These are phyloP conservation scores for Dichotomopilus funicola DNA, from an alignment of 2,329 filamentous ascomycete species.

Conservation along the genomic window DNA sequence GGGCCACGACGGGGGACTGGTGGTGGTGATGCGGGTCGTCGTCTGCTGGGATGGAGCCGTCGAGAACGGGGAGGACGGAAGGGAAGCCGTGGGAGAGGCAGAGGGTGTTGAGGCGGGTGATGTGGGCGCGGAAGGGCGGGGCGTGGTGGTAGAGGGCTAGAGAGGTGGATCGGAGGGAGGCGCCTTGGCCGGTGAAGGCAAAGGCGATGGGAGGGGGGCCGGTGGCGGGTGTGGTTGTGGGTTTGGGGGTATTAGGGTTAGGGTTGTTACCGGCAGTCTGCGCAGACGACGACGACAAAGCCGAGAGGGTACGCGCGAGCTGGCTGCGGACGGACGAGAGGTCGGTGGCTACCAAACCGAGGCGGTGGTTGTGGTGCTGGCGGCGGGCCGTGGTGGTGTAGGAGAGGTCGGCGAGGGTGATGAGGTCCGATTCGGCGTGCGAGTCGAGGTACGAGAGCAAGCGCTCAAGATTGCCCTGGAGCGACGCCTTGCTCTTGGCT, in stretches of 20 bases:
- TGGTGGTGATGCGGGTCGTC: slow-evolving; percentile 37
- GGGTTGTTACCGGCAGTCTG: too few relatives aligned
- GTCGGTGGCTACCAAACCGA: slow-evolving; percentile 40
- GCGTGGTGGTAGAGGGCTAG: slow-evolving; percentile 42
- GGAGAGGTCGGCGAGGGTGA: slow-evolving; percentile 50
- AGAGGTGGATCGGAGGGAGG: slow-evolving; percentile 44
- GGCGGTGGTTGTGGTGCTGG: slow-evolving; percentile 52
- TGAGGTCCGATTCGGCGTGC: slow-evolving; percentile 35
- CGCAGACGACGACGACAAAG: too few relatives aligned
- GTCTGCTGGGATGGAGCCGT: slow-evolving; percentile 29
- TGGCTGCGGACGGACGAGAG: slow-evolving; percentile 32
- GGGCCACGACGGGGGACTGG: slow-evolving; percentile 45
- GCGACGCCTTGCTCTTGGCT: slow-evolving; percentile 48
- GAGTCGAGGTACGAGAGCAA: slow-evolving; percentile 48
- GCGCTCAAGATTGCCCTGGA: slow-evolving; percentile 51
- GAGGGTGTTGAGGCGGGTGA: slow-evolving; percentile 53
- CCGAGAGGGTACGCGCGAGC: neutral
- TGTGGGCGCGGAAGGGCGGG: slow-evolving; percentile 42
- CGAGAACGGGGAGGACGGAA: slow-evolving; percentile 46
- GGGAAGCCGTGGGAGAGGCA: slow-evolving; percentile 47
- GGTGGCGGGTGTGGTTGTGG: slow-evolving; percentile 3
- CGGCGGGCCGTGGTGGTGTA: slow-evolving; percentile 64
- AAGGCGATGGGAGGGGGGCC: slow-evolving; percentile 43
- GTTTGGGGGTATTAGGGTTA: slow-evolving; percentile 27
- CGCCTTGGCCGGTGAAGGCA: slow-evolving; percentile 52